Evolutionary conservation across 257 asterid species (phyloP).

Genomic region (Solanum habrochaites): DNA sequence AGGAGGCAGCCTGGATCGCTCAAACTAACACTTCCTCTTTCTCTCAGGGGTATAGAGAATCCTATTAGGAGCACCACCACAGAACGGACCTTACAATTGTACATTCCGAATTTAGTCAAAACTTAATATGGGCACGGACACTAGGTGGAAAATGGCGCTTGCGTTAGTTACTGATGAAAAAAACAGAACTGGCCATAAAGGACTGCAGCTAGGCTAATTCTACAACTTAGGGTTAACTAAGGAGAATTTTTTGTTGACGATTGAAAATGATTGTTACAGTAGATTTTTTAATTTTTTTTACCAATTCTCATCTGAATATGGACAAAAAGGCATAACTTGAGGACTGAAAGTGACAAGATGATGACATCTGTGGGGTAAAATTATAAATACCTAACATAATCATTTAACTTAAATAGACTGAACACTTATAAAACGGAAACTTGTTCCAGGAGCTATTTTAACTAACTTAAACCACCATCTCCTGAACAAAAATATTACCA

Average conservation of each 20-base stretch:
- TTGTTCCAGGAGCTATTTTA: neutral
- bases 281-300: neutral
- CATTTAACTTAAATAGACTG: neutral
- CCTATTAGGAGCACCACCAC: neutral
- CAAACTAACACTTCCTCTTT: neutral
- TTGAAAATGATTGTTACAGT: neutral
- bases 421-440: neutral
- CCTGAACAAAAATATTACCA: neutral
- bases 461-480: neutral
- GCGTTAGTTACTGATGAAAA: neutral
- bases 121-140: no score
- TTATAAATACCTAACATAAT: neutral
- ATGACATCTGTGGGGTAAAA: neutral
- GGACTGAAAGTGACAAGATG: neutral
- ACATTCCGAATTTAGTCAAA: no score
- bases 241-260: neutral
- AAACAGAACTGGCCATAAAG: neutral
- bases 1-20: neutral
- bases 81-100: fast-evolving
- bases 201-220: neutral
- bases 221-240: neutral
- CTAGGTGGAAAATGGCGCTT: neutral
- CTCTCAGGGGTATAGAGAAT: no score
- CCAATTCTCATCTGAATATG: neutral
- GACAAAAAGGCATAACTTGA: neutral